A percentile compares a stretch with the other conserved stretches of the same genome.
These are phyloP conservation scores for Grosmannia serpens DNA, from an alignment of 2,329 filamentous ascomycete species.

Conservation along the genomic window DNA sequence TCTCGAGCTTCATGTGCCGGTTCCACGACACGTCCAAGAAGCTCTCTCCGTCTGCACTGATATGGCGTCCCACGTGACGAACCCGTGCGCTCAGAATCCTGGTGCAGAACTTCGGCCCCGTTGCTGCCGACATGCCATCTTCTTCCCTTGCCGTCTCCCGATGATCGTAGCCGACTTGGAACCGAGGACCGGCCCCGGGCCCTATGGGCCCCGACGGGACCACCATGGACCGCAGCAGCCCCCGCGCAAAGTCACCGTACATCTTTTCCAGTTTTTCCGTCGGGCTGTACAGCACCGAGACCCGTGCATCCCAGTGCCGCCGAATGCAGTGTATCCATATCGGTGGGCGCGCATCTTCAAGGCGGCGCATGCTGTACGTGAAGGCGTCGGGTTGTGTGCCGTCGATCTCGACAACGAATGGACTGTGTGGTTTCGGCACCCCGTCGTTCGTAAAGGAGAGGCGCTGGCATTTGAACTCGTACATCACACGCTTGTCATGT, in stretches of 20 bases:
- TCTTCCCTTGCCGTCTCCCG: neutral
- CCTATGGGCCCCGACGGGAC: slow-evolving; percentile 11
- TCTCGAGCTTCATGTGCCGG: slow-evolving; percentile 12
- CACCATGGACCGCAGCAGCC: slow-evolving; percentile 15
- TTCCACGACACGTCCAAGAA: slow-evolving; percentile 14
- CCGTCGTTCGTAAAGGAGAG: neutral
- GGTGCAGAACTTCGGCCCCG: slow-evolving; percentile 1
- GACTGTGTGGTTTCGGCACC: neutral
- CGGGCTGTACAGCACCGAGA: slow-evolving; percentile 13
- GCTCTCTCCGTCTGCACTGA: slow-evolving; percentile 9
- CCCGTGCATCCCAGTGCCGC: slow-evolving; percentile 20
- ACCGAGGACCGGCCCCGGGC: neutral
- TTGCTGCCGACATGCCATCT: neutral
- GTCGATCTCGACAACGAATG: slow-evolving; percentile 16
- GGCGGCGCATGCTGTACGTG: slow-evolving; percentile 14
- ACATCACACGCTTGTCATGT: slow-evolving; percentile 12
- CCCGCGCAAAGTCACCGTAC: slow-evolving; percentile 15
- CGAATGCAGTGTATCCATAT: slow-evolving; percentile 20
- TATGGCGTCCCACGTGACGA: slow-evolving; percentile 10
- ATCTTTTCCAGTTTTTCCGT: slow-evolving; percentile 9
- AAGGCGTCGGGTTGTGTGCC: slow-evolving; percentile 8
- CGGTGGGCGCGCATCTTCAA: slow-evolving; percentile 7
- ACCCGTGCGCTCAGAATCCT: slow-evolving; percentile 9
- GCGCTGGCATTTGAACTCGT: slow-evolving; percentile 14
- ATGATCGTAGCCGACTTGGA: slow-evolving; percentile 9